Evolutionary conservation across 164 flowering plant species (phyloP), one percentile per base, ranked within the genome.

Genomic region (Annona cherimola): DNA sequence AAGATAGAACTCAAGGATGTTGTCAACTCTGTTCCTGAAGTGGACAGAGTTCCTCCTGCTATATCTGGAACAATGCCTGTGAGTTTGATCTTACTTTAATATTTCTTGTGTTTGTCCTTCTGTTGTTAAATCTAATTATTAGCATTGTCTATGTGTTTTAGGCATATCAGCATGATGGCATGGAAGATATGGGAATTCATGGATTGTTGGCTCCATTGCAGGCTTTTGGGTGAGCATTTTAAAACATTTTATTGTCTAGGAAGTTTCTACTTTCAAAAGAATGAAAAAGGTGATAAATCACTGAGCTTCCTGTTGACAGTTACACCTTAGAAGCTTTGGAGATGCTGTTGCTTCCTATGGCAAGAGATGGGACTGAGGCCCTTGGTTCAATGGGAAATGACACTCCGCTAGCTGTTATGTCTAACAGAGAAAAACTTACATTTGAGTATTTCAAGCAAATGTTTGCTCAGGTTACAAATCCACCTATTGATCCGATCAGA

Each of bases 321-420:
- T 96, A 96, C 78, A 92, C 99, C 46, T 80, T 88, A 74, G 99
- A 96, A 77, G 87, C 97, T 68, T 79, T 96, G 79, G 99, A 96
- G 77, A 96, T 92, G 98, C 76, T 96, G 76, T 73, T 96, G 76
- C 85, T 96, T 35, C 99, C 99, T 16, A 96, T 96, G 99, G 99
- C 97, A 57, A 93, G 92, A 83, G 98, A 96, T 81, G 97, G 90
- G 40, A 81, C 90, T 41, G 99, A 96, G 81, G 95, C 99, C 46
- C 98, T 96, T 75, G 99, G 99, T 44, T 96, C 99, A 4, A 96
- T 96, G 99, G 99, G 99, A 68, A 96, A 96, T 79, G 99, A 96
- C 83, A 78, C 97, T 70, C 98, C 99, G n/a, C 80, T 96, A 83
- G 98, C 99, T 67, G 98, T 96, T 45, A 92, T 96, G 98, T 96